A percentile compares a stretch with the other conserved stretches of the same genome.
Evolutionary conservation across 352 stramenopile species (phyloP).

Genomic region (Phytophthora sp.): DNA sequence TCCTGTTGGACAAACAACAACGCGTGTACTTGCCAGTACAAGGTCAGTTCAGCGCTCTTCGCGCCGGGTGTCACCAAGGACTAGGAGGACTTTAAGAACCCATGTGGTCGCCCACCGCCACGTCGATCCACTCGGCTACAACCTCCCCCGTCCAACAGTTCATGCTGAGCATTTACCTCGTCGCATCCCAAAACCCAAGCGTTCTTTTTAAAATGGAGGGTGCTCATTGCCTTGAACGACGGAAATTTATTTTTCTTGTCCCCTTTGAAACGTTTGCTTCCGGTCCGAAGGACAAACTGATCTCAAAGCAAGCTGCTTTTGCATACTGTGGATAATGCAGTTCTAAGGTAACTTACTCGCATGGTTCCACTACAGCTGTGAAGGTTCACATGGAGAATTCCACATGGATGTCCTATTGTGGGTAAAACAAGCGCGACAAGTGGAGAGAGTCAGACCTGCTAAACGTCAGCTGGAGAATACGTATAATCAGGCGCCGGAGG

Average conservation of each 20-base stretch:
- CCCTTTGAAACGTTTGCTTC: not conserved
- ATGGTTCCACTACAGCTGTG: constrained; percentile 1
- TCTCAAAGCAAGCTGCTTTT: not conserved
- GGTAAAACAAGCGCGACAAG: not conserved
- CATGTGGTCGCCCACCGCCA: not conserved
- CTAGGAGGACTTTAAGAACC: not conserved
- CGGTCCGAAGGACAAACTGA: not conserved
- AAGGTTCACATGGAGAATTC: constrained; percentile 8
- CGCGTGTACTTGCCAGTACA: not conserved
- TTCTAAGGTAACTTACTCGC: not conserved
- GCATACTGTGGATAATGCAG: not conserved
- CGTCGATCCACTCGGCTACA: constrained; percentile 1
- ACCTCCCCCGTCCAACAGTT: not conserved
- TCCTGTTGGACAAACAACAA: not conserved
- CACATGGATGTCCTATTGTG: not conserved
- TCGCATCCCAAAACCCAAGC: constrained; percentile 4
- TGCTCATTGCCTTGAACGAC: not conserved
- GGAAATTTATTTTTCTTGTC: constrained; percentile 7
- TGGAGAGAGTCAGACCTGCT: not conserved
- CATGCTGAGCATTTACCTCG: not conserved
- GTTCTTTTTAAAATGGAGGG: not conserved
- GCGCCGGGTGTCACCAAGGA: not conserved
- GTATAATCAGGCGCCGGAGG: not conserved
- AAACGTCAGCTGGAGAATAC: constrained; percentile 13
- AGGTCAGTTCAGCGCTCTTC: not conserved